These are phyloP conservation scores for Rhodamnia argentea DNA, from an alignment of 345 rosid species.

Conservation along the genomic window DNA sequence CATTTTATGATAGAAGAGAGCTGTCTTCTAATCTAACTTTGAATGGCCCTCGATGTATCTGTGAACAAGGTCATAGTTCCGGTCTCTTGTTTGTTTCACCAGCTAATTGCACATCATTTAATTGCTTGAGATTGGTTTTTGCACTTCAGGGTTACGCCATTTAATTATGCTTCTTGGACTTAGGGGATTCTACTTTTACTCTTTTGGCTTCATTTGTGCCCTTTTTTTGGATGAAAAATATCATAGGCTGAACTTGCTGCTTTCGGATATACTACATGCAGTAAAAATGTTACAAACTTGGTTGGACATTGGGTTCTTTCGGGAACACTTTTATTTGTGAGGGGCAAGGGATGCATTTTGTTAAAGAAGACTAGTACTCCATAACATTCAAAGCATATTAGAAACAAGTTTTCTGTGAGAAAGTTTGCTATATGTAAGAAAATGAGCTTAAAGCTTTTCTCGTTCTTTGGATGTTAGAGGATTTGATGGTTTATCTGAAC, in stretches of 20 bases:
- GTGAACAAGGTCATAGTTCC: not conserved
- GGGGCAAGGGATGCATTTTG: not conserved
- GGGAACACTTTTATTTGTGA: not conserved
- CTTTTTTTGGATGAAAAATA: not conserved
- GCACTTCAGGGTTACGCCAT: not conserved
- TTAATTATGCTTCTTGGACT: not conserved
- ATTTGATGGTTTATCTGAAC: not conserved
- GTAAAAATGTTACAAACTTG: not conserved
- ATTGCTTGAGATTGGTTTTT: not conserved
- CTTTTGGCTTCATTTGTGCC: not conserved
- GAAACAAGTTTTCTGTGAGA: not conserved
- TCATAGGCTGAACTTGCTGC: not conserved
- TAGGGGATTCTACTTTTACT: not conserved
- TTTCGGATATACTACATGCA: not conserved
- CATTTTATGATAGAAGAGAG: not conserved
- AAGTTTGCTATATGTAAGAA: not conserved
- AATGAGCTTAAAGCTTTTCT: not conserved
- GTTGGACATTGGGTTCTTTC: not conserved
- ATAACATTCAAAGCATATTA: not conserved
- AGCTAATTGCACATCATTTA: not conserved
- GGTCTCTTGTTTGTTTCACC: not conserved
- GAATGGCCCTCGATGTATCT: not conserved
- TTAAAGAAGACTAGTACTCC: not conserved
- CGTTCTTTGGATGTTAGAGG: not conserved
- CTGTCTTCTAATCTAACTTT: not conserved